Evolutionary conservation across 2,329 filamentous ascomycete genomes (phyloP).

Genomic region (Diaporthe helianthi): DNA sequence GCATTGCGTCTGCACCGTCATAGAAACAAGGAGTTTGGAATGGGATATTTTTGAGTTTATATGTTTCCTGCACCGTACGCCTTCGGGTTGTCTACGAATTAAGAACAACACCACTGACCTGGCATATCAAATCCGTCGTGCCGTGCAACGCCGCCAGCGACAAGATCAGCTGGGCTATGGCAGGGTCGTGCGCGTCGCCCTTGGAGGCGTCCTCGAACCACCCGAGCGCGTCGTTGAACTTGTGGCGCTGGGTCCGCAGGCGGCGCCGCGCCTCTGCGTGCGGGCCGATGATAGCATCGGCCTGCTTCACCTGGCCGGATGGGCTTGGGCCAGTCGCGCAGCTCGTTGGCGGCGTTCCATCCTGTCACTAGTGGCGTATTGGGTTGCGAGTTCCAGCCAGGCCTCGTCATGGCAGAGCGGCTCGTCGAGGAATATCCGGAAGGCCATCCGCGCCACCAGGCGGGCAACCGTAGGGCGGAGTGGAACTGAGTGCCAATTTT

Average conservation of each 20-base stretch:
- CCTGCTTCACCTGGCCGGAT: slow-evolving; percentile 49
- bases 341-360: slow-evolving; percentile 45
- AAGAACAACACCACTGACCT: too few relatives aligned
- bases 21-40: too few relatives aligned
- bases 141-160: slow-evolving; percentile 51
- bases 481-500: slow-evolving; percentile 21
- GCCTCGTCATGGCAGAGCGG: slow-evolving; percentile 52
- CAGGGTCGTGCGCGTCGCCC: slow-evolving; percentile 43
- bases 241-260: slow-evolving; percentile 40
- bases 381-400: slow-evolving; percentile 54
- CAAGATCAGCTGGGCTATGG: slow-evolving; percentile 45
- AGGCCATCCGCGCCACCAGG: slow-evolving; percentile 56
- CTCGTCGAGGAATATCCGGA: slow-evolving; percentile 55
- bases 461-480: slow-evolving; percentile 42
- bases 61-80: too few relatives aligned
- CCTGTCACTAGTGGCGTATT: slow-evolving; percentile 50
- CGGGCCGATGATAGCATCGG: slow-evolving; percentile 46
- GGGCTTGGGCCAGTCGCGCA: slow-evolving; percentile 50
- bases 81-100: too few relatives aligned
- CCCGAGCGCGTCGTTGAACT: slow-evolving; percentile 37
- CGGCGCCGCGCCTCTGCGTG: slow-evolving; percentile 45
- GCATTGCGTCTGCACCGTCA: not conserved
- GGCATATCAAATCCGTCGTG: slow-evolving; percentile 46
- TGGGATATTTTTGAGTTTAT: too few relatives aligned
- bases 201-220: slow-evolving; percentile 49